Base-by-base conservation (phyloP, 179 eudicot species). In the Camellia oleifera region DNA sequence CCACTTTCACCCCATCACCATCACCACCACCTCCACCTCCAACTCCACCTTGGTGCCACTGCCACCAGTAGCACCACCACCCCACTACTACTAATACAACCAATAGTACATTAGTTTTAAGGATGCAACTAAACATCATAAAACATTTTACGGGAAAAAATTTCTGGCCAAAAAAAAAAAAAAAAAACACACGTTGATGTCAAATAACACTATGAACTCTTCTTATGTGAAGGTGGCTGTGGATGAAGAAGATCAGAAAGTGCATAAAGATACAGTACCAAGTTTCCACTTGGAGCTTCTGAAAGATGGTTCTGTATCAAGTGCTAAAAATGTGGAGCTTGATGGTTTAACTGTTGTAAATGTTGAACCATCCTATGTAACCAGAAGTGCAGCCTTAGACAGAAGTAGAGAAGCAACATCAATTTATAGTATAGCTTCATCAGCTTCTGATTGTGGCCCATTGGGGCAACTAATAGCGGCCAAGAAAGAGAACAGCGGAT, bases 281-380 rank as follows among this genome's bases (percentile, higher is more conserved):
- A 69, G 77, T 65, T 78, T 23, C 32, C 70, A 57, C 56, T 32
- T 9, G 53, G 64, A 32, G 66, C 26, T 68, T 58, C 69, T 12
- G 53, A 79, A 79, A 40, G 71, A 48, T 42, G 78, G 69, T 44
- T 65, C 76, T 57, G 72, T 48, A 54, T 23, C 40, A 2, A 23
- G 70, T n/a, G 60, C 23, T 53, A 54, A 62, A 74, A 70, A 72
- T 7, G 7, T 54, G 46, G 81, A 74, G 61, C 58, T 69, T 57
- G 79, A 46, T 45, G 52, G 75, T 62, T 82, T 84, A 56, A 74
- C 23, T 9, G 14, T 52, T 13, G 71, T 56, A 72, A 66, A 17
- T 54, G 58, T 44, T 68, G 72, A 68, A 56, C 70, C 85, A 81
- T 74, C 82, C 42, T 75, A 44, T 69, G 73, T n/a, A 72, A 15